A percentile compares a stretch with the other conserved stretches of the same genome.
phyloP scores from a whole-genome alignment of 2,329 filamentous ascomycete species.

The Pestalotiopsis sp. region DNA sequence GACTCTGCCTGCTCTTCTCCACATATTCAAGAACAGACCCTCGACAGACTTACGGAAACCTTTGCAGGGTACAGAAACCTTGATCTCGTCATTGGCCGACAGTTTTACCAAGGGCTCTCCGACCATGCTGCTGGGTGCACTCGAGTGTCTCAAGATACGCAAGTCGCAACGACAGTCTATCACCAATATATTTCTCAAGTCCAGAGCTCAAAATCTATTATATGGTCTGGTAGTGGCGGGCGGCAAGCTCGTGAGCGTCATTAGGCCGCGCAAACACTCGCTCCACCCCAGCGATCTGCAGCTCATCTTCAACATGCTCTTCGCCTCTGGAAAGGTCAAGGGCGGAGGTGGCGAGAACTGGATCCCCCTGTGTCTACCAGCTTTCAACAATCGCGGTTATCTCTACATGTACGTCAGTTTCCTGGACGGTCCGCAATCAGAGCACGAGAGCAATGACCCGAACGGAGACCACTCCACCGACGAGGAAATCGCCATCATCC shows the following conservation, averaged over 20 bases:
- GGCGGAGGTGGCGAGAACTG: slow-evolving; percentile 92
- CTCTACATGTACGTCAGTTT: slow-evolving; percentile 99
- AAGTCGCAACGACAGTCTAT: slow-evolving; percentile 86
- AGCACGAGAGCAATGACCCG: slow-evolving; percentile 38
- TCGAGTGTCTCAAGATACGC: slow-evolving; percentile 91
- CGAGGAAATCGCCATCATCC: slow-evolving; percentile 84
- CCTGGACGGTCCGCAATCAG: slow-evolving; percentile 62
- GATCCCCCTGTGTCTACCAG: slow-evolving; percentile 93
- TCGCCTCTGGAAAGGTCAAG: slow-evolving; percentile 90
- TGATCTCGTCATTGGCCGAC: slow-evolving; percentile 90
- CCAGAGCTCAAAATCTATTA: slow-evolving; percentile 75
- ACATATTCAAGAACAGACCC: slow-evolving; percentile 85
- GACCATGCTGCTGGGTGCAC: slow-evolving; percentile 81
- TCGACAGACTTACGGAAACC: slow-evolving; percentile 93
- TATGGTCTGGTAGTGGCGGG: slow-evolving; percentile 95
- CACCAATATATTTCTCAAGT: slow-evolving; percentile 83
- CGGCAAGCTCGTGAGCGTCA: slow-evolving; percentile 90
- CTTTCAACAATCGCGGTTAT: slow-evolving; percentile 96
- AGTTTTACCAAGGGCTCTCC: slow-evolving; percentile 93
- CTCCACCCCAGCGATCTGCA: slow-evolving; percentile 94
- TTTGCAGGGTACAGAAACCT: slow-evolving; percentile 85
- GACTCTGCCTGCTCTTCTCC: slow-evolving; percentile 83
- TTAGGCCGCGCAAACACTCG: slow-evolving; percentile 91
- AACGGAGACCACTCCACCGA: slow-evolving; percentile 63
- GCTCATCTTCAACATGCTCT: slow-evolving; percentile 99